Conservation (phyloP, 2,329 filamentous ascomycete genomes). For the Fusarium mundagurra region DNA sequence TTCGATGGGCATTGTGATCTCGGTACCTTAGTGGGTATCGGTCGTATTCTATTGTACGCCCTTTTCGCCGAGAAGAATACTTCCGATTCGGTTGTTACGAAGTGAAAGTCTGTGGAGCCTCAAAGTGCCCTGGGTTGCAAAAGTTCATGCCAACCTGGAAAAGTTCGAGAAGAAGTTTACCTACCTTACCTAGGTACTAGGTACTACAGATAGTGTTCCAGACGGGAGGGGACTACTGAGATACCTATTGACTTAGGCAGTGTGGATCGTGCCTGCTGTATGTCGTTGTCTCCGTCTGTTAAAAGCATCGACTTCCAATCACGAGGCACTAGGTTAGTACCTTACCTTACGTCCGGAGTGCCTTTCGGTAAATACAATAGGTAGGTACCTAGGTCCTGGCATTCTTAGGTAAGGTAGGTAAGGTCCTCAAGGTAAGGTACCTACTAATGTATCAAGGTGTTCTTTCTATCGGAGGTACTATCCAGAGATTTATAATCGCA, state of each 20-base stretch:
- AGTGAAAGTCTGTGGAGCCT: neutral
- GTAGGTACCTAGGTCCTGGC: too few species aligned
- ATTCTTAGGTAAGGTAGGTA: neutral
- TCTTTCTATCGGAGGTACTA: neutral
- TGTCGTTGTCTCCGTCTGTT: neutral
- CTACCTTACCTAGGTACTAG: too few species aligned
- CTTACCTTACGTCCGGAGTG: neutral
- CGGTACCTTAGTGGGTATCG: neutral
- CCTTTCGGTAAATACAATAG: too few species aligned
- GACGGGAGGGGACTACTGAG: neutral
- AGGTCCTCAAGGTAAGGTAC: too few species aligned
- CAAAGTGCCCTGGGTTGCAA: neutral
- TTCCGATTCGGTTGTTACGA: constrained; percentile 5
- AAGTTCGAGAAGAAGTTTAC: neutral
- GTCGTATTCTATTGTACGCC: neutral
- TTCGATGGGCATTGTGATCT: constrained; percentile 16
- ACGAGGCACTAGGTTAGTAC: neutral
- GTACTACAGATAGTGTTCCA: too few species aligned
- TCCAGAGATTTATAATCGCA: neutral
- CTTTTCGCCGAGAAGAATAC: neutral
- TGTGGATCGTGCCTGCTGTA: neutral
- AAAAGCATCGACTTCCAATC: neutral
- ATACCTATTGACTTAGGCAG: neutral
- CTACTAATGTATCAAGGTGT: neutral
- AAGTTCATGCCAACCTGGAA: neutral